Evolutionary conservation across 2,329 filamentous ascomycete species (phyloP), one percentile per base, ranked within the genome.

Genomic region (Penicillium capsulatum): DNA sequence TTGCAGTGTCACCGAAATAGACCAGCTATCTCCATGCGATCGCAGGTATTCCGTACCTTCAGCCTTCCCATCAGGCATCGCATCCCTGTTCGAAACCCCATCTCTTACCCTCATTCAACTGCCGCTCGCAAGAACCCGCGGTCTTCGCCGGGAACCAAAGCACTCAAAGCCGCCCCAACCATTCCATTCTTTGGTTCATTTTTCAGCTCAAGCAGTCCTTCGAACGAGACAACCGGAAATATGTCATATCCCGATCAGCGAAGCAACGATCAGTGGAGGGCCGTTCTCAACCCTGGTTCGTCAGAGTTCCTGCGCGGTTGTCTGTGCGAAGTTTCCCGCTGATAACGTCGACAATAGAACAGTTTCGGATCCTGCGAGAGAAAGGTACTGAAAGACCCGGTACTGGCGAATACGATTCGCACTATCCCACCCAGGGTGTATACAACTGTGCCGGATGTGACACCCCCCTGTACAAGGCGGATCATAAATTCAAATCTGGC

Each of bases 401-500:
- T 53, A 81, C 83, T 4, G 90, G 91, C 58, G 80, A 84, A 64
- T 96, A 85, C 64, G 84, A 98, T 72, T 88, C 91, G 65, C 89
- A 96, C 73, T 77, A 82, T 61, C 81, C 89, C 1, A 67, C 75
- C 0, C 61, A 76, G 4, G 94, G 92, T 41, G 78, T 88, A 38
- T 98, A 97, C 71, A 81, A 76, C 31, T 98, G 92, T 68, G 86
- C 86, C 13, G 92, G 80, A 36, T 98, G 92, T 74, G 67, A 82
- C 17, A 78, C 89, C 6, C 90, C 92, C 4, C 80, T 98, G 13
- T 98, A 98, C 78, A 91, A 83, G 65, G 90, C 92, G 17, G 77
- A 77, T 48, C 90, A 95, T 69, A 98, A 98, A 67, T 98, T 98
- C 77, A 86, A 86, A 66, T 94, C 86, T 13, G 88, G 89, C 29